Evolutionary conservation across 768 basidiomycete species (phyloP), one percentile per base, ranked within the genome.

Genomic region (Cyclocybe aegerita): DNA sequence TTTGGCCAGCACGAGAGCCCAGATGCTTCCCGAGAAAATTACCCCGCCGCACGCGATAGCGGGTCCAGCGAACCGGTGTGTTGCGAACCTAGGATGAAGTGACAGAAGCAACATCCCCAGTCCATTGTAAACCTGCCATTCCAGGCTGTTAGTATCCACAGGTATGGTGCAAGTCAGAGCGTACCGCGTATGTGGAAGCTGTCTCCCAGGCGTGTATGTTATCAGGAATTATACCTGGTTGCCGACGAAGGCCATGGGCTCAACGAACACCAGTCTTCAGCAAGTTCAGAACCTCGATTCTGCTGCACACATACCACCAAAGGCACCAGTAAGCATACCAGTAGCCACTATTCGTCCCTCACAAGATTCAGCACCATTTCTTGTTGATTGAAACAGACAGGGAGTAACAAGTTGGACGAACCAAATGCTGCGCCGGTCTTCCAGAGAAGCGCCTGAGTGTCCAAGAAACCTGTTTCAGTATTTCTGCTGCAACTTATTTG

Each of bases 11-110:
- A 83, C 76, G 23, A 86, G 68, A 0, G 70, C 67, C 57, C 82
- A 71, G 59, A 88, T 84, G 54, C 79, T 81, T 1, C 80, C 78
- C 4, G 86, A 88, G 63, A 90, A 88, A 3, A 88, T 39, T 1
- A 74, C 41, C 0, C 78, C 69, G 2, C 88, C 87, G 1, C 66
- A 66, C 5, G 78, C 70, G 47, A 90, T 83, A 2, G 86, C 85
- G 2, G 82, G 84, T 4, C 84, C 86, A 17, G 87, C 80, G 59
- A 88, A 88, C 8, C 73, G 68, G 59, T 88, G 84, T 0, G 57
- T 50, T 0, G 80, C 66, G 60, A 88, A 86, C 31, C 76, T 75
- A 1, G 75, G 81, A 65, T 89, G 85, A 61, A 81, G 60, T 1
- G 87, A 87, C 9, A 88, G 60, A 8, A 80, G 64, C 58, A 89